These are phyloP conservation scores for Suillus occidentalis DNA, from an alignment of 768 basidiomycete species.

Conservation along the genomic window DNA sequence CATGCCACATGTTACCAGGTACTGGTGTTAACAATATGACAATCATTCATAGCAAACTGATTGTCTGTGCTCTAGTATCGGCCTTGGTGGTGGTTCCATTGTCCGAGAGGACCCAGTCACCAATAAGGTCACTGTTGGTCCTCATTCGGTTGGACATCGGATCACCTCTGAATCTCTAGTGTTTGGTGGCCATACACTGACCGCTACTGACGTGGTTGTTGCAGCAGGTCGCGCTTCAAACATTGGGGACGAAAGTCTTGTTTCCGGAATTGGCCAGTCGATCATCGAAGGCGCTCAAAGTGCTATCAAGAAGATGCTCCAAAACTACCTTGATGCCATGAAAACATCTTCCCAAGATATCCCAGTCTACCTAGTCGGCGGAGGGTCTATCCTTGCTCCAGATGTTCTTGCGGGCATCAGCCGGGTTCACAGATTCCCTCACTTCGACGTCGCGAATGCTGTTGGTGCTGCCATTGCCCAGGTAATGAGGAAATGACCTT, in stretches of 20 bases:
- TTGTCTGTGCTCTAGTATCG: slow-evolving; percentile 40
- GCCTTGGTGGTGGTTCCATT: slow-evolving; percentile 63
- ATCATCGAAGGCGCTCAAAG: slow-evolving; percentile 36
- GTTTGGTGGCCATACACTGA: slow-evolving; percentile 57
- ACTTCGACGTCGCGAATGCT: slow-evolving; percentile 60
- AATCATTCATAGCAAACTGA: not conserved
- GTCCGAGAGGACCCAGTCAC: slow-evolving; percentile 36
- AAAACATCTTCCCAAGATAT: slow-evolving; percentile 61
- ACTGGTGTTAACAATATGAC: slow-evolving; percentile 6
- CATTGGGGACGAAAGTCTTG: slow-evolving; percentile 28
- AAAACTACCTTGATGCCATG: slow-evolving; percentile 59
- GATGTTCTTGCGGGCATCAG: slow-evolving; percentile 50
- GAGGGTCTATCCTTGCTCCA: slow-evolving; percentile 62
- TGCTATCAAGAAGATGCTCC: slow-evolving; percentile 42
- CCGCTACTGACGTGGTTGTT: slow-evolving; percentile 62
- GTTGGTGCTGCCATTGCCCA: slow-evolving; percentile 53
- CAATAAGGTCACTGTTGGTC: slow-evolving; percentile 53
- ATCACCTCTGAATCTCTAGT: slow-evolving; percentile 48
- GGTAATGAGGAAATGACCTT: slow-evolving; percentile 17
- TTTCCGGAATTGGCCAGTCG: slow-evolving; percentile 23
- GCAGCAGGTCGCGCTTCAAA: slow-evolving; percentile 34
- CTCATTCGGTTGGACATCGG: slow-evolving; percentile 63
- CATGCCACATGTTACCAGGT: slow-evolving; percentile 53
- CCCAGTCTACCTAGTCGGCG: slow-evolving; percentile 63
- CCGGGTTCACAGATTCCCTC: slow-evolving; percentile 48